phyloP scores from a whole-genome alignment of 2,329 filamentous ascomycete genomes.

The Chaetothyriales sp. region DNA sequence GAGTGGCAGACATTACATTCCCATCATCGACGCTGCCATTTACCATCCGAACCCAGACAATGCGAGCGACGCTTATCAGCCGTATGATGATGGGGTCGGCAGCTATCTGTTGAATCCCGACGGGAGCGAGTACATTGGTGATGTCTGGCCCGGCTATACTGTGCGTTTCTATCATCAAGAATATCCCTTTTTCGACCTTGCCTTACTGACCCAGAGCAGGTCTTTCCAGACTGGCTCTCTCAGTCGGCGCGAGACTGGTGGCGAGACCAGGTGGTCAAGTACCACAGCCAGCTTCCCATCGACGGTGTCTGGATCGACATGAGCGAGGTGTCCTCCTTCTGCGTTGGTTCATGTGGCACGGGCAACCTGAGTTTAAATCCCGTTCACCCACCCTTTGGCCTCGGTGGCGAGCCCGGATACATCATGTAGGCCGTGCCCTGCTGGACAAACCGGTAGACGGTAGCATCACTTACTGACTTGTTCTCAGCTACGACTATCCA shows the following conservation, averaged over 20 bases:
- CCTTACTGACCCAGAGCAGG: conserved; percentile 16
- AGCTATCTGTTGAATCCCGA: conserved; percentile 42
- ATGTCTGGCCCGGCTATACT: conserved; percentile 46
- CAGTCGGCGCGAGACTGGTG: conserved; percentile 47
- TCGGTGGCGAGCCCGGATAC: conserved; percentile 52
- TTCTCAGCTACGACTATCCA: conserved; percentile 40
- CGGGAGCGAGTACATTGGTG: conserved; percentile 41
- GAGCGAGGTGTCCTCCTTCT: conserved; percentile 51
- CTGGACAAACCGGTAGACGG: too few species aligned
- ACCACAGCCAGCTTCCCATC: conserved; percentile 40
- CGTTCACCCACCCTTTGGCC: conserved; percentile 49
- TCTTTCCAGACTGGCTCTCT: conserved; percentile 49
- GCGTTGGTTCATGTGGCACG: conserved; percentile 58
- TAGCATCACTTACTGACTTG: background rate
- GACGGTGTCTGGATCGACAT: conserved; percentile 49
- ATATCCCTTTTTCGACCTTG: background rate
- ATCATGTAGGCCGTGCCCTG: conserved; percentile 26
- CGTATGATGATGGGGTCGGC: conserved; percentile 37
- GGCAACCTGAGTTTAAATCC: conserved; percentile 53
- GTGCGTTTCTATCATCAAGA: background rate
- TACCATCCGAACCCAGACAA: conserved; percentile 63
- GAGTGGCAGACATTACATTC: conserved; percentile 44
- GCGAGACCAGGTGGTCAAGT: conserved; percentile 40
- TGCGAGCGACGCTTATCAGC: conserved; percentile 46
- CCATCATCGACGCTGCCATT: conserved; percentile 50